Evolutionary conservation across 495 filamentous ascomycete species (phyloP).

Genomic region (Talaromyces proteolyticus): DNA sequence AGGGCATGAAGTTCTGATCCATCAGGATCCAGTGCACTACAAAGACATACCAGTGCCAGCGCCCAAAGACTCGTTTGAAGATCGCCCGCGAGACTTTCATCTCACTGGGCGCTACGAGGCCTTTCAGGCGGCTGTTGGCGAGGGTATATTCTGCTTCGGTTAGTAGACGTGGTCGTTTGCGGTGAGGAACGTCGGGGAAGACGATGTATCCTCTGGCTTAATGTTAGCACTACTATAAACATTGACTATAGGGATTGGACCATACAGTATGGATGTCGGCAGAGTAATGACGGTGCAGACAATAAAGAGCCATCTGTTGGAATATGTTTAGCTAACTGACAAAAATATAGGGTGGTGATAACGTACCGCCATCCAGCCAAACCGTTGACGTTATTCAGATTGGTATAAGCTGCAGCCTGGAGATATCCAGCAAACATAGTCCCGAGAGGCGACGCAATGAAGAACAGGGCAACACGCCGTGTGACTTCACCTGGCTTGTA

Average conservation of each 20-base stretch:
- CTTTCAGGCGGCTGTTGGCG: conserved; percentile 19
- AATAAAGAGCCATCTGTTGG: conserved; percentile 20
- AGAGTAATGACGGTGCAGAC: conserved; percentile 20
- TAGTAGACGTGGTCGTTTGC: conserved; percentile 16
- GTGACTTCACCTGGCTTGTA: conserved; percentile 20
- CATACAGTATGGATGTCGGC: conserved; percentile 19
- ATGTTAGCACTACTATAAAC: neutral
- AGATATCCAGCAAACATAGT: conserved; percentile 25
- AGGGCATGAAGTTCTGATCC: conserved; percentile 26
- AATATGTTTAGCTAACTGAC: neutral
- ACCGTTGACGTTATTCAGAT: conserved; percentile 16
- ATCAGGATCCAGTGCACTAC: conserved; percentile 22
- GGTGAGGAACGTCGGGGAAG: conserved; percentile 17
- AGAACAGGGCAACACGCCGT: conserved; percentile 19
- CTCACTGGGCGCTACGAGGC: conserved; percentile 18
- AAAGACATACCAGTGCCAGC: conserved; percentile 24
- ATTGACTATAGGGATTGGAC: neutral
- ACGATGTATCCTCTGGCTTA: conserved; percentile 12
- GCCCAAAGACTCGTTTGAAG: conserved; percentile 18
- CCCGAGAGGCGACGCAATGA: conserved; percentile 15
- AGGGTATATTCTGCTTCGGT: conserved; percentile 19
- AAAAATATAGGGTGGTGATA: too few species aligned
- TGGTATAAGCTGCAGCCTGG: conserved; percentile 20
- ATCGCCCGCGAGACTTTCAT: conserved; percentile 14
- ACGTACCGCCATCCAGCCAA: conserved; percentile 20